Evolutionary conservation across 2,329 filamentous ascomycete genomes (phyloP).

Genomic region (Aspergillus cejpii): DNA sequence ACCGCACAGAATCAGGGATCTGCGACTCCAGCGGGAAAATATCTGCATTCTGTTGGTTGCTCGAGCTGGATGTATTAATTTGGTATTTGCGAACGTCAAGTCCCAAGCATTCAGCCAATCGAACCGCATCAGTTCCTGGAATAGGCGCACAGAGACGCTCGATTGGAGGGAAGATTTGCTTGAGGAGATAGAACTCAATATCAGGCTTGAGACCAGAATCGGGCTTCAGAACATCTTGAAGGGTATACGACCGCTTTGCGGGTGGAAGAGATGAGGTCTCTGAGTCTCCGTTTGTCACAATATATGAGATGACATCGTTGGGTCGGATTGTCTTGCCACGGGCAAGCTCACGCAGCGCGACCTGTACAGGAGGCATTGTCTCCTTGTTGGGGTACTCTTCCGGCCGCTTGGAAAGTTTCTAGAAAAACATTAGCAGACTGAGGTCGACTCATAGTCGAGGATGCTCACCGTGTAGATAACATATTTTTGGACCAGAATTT

Average conservation of each 20-base stretch:
- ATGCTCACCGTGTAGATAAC: slow-evolving; percentile 73
- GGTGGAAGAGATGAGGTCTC: slow-evolving; percentile 57
- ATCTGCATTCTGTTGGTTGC: slow-evolving; percentile 54
- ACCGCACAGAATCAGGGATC: slow-evolving; percentile 84
- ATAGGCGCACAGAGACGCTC: slow-evolving; percentile 97
- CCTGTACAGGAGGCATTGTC: slow-evolving; percentile 94
- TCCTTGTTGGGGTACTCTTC: slow-evolving; percentile 91
- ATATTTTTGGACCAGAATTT: slow-evolving; percentile 75
- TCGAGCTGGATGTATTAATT: slow-evolving; percentile 54
- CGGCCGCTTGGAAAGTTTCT: slow-evolving; percentile 87
- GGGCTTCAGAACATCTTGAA: slow-evolving; percentile 73
- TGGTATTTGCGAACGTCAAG: slow-evolving; percentile 85
- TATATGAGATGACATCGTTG: slow-evolving; percentile 93
- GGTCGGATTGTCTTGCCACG: slow-evolving; percentile 82
- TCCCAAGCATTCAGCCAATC: slow-evolving; percentile 87
- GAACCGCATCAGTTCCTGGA: slow-evolving; percentile 78
- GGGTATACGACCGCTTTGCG: slow-evolving; percentile 82
- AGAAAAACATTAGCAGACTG: slow-evolving; percentile 13
- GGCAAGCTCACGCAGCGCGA: slow-evolving; percentile 79
- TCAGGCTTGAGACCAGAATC: slow-evolving; percentile 74
- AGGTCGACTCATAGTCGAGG: not conserved
- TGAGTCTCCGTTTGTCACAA: slow-evolving; percentile 66
- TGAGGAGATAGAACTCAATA: slow-evolving; percentile 96
- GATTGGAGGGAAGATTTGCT: slow-evolving; percentile 96
- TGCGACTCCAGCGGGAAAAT: slow-evolving; percentile 91